Evolutionary conservation across 345 rosid species (phyloP).

Genomic region (Eucalyptus cladocalyx): DNA sequence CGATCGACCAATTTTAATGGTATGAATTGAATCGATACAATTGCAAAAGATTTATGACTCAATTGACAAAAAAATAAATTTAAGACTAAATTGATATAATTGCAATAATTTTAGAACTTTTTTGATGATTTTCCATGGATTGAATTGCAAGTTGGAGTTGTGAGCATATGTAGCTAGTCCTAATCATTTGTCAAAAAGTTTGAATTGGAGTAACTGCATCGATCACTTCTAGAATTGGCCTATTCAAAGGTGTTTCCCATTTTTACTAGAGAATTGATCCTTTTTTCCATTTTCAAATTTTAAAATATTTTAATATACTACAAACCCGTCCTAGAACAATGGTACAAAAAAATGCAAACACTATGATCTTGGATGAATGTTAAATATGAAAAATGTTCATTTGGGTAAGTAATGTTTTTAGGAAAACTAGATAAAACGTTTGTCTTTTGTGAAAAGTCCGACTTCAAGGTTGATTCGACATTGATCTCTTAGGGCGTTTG

Average conservation of each 20-base stretch:
- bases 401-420: neutral
- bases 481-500: too few relatives aligned
- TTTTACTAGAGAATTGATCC: too few relatives aligned
- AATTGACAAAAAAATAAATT: too few relatives aligned
- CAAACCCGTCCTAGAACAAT: neutral
- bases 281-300: too few relatives aligned
- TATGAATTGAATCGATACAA: too few relatives aligned
- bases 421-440: neutral
- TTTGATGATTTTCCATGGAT: too few relatives aligned
- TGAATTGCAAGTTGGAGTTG: too few relatives aligned
- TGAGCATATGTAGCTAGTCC: accelerated
- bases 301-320: too few relatives aligned
- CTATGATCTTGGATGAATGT: neutral
- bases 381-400: neutral
- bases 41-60: accelerated
- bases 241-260: too few relatives aligned
- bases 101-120: accelerated
- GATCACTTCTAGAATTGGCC: too few relatives aligned
- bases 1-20: accelerated
- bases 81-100: too few relatives aligned
- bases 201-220: accelerated
- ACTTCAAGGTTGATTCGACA: neutral
- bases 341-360: neutral
- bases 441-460: neutral
- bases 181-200: too few relatives aligned